Percentiles rank a stretch among this genome's conserved stretches.
These are phyloP conservation scores for Botrytis squamosa DNA, from an alignment of 2,329 filamentous ascomycete species.

Conservation along the genomic window DNA sequence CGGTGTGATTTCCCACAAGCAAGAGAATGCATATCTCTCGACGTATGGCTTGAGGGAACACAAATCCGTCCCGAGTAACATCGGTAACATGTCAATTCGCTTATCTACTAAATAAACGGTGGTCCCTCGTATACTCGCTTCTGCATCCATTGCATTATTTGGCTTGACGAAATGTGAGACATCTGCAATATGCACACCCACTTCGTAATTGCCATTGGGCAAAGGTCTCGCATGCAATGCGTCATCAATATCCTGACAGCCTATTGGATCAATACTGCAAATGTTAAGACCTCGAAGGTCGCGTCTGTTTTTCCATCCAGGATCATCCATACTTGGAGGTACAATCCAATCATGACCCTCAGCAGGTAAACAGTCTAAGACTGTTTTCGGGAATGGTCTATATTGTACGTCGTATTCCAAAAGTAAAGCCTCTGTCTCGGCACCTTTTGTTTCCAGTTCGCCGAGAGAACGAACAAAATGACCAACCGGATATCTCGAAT, in stretches of 20 bases:
- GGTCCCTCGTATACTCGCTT: conserved; percentile 90
- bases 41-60: conserved; percentile 97
- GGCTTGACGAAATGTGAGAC: conserved; percentile 99
- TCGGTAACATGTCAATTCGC: conserved; percentile 98
- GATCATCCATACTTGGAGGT: conserved; percentile 72
- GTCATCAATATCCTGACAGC: conserved; percentile 98
- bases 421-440: conserved; percentile 91
- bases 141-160: conserved; percentile 93
- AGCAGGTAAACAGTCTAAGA: conserved; percentile 85
- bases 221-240: conserved; percentile 83
- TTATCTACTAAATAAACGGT: conserved; percentile 98
- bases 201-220: conserved; percentile 91
- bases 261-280: conserved; percentile 95
- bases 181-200: conserved; percentile 97
- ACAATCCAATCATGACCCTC: conserved; percentile 96
- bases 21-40: conserved; percentile 86
- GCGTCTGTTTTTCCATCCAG: conserved; percentile 80
- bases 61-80: conserved; percentile 90
- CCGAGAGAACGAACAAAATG: conserved; percentile 93
- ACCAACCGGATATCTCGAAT: conserved; percentile 87
- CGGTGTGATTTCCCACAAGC: conserved; percentile 82
- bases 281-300: conserved; percentile 85
- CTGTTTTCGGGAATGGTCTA: conserved; percentile 91
- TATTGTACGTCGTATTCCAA: conserved; percentile 98
- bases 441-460: conserved; percentile 93